Percentiles rank a stretch among this genome's conserved stretches.
phyloP scores from a whole-genome alignment of 768 basidiomycete species.

The Tricholoma hemisulphureum region DNA sequence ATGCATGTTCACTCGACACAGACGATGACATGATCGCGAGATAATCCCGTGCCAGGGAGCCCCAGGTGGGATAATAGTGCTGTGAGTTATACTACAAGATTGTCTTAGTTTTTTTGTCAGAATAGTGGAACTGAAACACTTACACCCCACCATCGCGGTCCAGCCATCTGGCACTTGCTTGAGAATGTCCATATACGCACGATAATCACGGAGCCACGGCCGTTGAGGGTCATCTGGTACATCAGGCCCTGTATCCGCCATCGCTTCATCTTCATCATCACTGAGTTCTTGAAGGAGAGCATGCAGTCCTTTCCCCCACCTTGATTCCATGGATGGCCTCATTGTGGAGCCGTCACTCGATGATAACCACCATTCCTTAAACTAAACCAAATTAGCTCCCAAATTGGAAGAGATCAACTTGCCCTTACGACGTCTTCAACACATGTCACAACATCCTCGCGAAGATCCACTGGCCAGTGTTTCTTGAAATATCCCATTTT shows the following conservation, averaged over 20 bases:
- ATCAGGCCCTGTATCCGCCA: neutral
- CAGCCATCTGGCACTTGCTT: slow-evolving; percentile 9
- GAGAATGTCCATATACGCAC: slow-evolving; percentile 18
- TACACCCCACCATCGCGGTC: slow-evolving; percentile 36
- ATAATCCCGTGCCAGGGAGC: slow-evolving; percentile 35
- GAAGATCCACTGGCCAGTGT: slow-evolving; percentile 23
- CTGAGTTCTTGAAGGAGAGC: neutral
- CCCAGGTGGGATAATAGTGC: slow-evolving; percentile 31
- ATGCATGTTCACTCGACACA: slow-evolving; percentile 40
- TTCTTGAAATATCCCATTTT: slow-evolving; percentile 25
- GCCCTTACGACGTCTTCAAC: neutral
- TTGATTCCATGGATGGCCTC: neutral
- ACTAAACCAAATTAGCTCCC: neutral
- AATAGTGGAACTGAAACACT: slow-evolving; percentile 9
- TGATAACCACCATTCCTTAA: neutral
- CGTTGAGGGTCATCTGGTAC: neutral
- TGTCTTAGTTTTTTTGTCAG: neutral
- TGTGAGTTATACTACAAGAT: neutral
- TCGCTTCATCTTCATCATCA: neutral
- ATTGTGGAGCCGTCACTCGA: neutral
- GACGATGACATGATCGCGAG: slow-evolving; percentile 38
- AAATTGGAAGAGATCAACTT: neutral
- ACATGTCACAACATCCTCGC: slow-evolving; percentile 9
- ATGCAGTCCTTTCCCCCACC: neutral
- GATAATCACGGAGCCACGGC: slow-evolving; percentile 22